Percentiles rank a stretch among this genome's conserved stretches.
Conservation (phyloP, 1,284 basidiomycete species). For the Austroboletus novae-zelandiae region DNA sequence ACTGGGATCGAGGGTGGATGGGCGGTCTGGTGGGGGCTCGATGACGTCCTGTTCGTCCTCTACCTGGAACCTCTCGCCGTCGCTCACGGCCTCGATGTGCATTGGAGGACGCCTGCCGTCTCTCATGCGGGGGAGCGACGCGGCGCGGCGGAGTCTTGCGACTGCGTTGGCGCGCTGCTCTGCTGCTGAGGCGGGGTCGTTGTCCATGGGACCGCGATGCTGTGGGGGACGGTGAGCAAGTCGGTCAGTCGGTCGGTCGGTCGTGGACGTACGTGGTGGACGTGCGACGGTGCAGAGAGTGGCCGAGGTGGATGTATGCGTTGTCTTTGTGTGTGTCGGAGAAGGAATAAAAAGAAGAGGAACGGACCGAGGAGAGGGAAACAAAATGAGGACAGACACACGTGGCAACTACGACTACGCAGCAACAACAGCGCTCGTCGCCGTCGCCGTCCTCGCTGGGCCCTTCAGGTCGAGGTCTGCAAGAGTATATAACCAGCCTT, state of each 20-base stretch:
- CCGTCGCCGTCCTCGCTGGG: conserved; percentile 6
- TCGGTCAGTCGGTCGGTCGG: neutral
- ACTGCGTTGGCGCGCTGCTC: conserved; percentile 81
- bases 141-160: conserved; percentile 85
- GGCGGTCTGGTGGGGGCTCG: conserved; percentile 22
- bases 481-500: conserved; percentile 19
- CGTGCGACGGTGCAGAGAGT: conserved; percentile 7
- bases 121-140: conserved; percentile 84
- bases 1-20: conserved; percentile 17
- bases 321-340: conserved; percentile 5
- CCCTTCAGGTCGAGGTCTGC: neutral
- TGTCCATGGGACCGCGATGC: conserved; percentile 30
- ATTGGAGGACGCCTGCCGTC: conserved; percentile 81
- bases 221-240: neutral
- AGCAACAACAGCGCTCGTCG: neutral
- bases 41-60: conserved; percentile 33
- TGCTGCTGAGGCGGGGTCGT: conserved; percentile 53
- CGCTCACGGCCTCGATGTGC: conserved; percentile 75
- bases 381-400: conserved; percentile 9
- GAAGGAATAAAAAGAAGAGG: neutral
- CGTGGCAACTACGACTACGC: conserved; percentile 14
- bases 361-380: conserved; percentile 15
- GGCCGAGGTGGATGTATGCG: conserved; percentile 17
- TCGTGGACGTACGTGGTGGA: conserved; percentile 10
- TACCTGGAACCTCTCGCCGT: conserved; percentile 60